Evolutionary conservation across 1,284 basidiomycete species (phyloP), one percentile per base, ranked within the genome.

Genomic region (Cutaneotrichosporon mucoides): DNA sequence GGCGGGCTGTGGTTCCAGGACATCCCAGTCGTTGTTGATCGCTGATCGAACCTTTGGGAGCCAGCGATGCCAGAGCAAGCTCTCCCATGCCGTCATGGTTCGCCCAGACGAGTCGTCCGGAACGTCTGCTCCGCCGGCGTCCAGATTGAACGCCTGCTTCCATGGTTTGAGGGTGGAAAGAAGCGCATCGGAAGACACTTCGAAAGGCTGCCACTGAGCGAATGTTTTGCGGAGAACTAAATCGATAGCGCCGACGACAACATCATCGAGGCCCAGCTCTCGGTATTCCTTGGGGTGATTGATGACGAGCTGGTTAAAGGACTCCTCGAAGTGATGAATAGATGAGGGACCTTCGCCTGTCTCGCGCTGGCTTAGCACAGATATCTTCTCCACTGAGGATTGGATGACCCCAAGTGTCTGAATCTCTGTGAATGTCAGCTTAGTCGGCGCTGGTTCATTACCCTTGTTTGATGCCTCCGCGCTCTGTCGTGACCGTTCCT

Each of bases 51-150:
- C 87, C 76, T 85, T 88, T 0, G 96, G 96, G 33, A 99, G 81
- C 95, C 94, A 99, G 6, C 89, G 81, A 63, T 88, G 89, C 94
- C 95, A 99, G 13, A 99, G 79, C 16, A 99, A 81, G 59, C 88
- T 89, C 74, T 99, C 95, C 76, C 90, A 99, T 0, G 96, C 88
- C 5, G 93, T 93, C 96, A 99, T 99, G 1, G 81, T 53, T 12
- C 64, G 58, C 10, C 68, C 68, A 8, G 56, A 55, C 3, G 53
- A 44, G 12, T 53, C 52, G 9, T 42, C 37, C 3, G 49, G n/a
- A 1, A n/a, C 0, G 64, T 61, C 4, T 53, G 42, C 35, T 62
- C 24, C 24, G 24, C 24, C 24, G 24, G 24, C 24, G 24, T 24
- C 55, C 15, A 76, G 59, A 43, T 70, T 71, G 57, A 70, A 77